A percentile compares a stretch with the other conserved stretches of the same genome.
phyloP scores from a whole-genome alignment of 2,329 filamentous ascomycete genomes.

The Geosmithia flava region DNA sequence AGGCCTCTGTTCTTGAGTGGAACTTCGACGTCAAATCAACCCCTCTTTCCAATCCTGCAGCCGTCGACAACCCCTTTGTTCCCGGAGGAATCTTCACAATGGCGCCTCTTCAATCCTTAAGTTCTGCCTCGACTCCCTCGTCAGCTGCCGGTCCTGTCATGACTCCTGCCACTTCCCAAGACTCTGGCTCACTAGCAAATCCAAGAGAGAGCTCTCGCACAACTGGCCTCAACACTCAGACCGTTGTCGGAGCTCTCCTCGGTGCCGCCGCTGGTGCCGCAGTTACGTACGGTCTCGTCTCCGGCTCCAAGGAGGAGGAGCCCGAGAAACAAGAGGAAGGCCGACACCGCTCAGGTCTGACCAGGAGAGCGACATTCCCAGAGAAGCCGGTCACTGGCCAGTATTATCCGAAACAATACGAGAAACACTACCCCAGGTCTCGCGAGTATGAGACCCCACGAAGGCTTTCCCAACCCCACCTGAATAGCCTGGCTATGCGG shows the following conservation, averaged over 20 bases:
- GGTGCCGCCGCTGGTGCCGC: conserved; percentile 59
- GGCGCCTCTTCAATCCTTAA: background rate
- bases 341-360: background rate
- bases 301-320: conserved; percentile 22
- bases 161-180: background rate
- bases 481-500: background rate
- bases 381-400: conserved; percentile 2
- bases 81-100: background rate
- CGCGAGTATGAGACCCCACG: background rate
- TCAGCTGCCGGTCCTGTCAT: background rate
- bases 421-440: background rate
- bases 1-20: conserved; percentile 32
- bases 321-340: background rate
- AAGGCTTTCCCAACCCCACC: background rate
- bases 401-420: background rate
- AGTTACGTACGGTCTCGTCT: conserved; percentile 58
- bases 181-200: conserved; percentile 6
- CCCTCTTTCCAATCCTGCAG: background rate
- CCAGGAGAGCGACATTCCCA: conserved; percentile 1
- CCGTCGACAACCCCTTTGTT: background rate
- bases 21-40: conserved; percentile 21
- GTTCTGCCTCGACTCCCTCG: background rate
- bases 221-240: conserved; percentile 40
- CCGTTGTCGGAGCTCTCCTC: conserved; percentile 62
- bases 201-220: conserved; percentile 22